Base-by-base conservation (phyloP, 345 rosid genomes). In the Draba incana region DNA sequence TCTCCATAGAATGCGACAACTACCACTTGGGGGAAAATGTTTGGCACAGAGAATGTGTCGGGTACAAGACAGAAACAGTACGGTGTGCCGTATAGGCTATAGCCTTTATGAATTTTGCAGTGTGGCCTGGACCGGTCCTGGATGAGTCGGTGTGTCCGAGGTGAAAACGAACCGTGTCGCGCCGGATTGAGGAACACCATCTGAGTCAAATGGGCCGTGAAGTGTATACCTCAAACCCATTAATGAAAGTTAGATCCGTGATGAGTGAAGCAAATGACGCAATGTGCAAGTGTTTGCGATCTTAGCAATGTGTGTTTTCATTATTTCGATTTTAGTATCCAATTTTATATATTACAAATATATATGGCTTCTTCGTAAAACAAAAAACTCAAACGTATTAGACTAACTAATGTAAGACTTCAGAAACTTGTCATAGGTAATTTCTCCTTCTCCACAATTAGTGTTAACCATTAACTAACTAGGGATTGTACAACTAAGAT, bases 161-260 rank as follows among this genome's bases (percentile, higher is more conserved):
- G 24, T 45, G 39, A 35, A 31, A 35, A 35, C 50, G 11, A 46
- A 10, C 50, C 10, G 11, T 46, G 13, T 28, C 13, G 13, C n/a
- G 6, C n/a, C n/a, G 30, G 64, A 27, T 9, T 14, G 39, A 12
- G 8, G 50, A 37, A 59, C 37, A 23, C 7, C 6, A 57, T 57
- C 41, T 28, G 10, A 46, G 31, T 31, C 10, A 55, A 46, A 23
- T 70, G 75, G 75, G 75, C 75, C 75, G 46, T 31, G 10, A 31
- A 30, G 31, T 28, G 3, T 51, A 42, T 0, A 31, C 31, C 16
- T 23, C 1, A 52, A 61, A 52, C 74, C 75, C 62, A 52, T 51
- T 28, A 13, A 42, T 42, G n/a, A 38, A 57, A 56, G 53, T 35
- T 37, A 6, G 2, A 10, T 37, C 23, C 12, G 23, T 58, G 8